Evolutionary conservation across 2,329 filamentous ascomycete genomes (phyloP), one percentile per base, ranked within the genome.

Genomic region (Didymosphaeria variabile): DNA sequence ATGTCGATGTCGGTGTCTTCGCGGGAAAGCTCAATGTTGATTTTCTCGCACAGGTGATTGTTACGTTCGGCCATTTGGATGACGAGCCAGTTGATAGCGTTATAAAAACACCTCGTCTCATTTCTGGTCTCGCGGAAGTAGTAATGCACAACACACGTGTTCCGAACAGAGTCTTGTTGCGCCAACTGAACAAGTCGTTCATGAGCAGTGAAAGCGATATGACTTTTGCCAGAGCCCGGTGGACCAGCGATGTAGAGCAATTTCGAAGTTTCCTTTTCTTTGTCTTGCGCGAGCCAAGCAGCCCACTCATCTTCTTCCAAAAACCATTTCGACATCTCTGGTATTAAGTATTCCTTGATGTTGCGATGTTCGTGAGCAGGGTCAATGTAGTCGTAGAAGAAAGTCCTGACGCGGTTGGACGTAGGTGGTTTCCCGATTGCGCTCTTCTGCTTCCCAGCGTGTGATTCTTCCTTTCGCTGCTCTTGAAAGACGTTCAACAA

Each of bases 371-470:
- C 52, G 17, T 55, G 29, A 15, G 17, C 40, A 21, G 52, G 52
- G 36, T 55, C 52, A 17, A 55, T 55, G 13, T 34, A 17, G n/a
- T 55, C 52, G 15, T 32, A 55, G 52, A 55, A 55, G 52, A 45
- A 55, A 6, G 17, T 29, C 13, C 36, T 40, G 5, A 55, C 40
- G 12, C 52, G 38, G 12, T 13, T 44, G n/a, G 52, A 55, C 10
- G 52, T 55, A 5, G 52, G 52, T 8, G 52, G 52, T 19, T 55
- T 55, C 12, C 52, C 52, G 15, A 34, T 55, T 29, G 51, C 51
- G 26, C 26, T 55, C 40, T 55, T 55, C 29, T 45, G 38, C 13
- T 46, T 55, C n/a, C 38, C 52, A n/a, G 5, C 29, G 21, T 45
- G 52, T 6, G 52, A 34, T 17, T 55, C 52, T 13, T 55, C 52